Base-by-base conservation (phyloP, 2,329 filamentous ascomycete genomes). In the Hypoxylon sp. region DNA sequence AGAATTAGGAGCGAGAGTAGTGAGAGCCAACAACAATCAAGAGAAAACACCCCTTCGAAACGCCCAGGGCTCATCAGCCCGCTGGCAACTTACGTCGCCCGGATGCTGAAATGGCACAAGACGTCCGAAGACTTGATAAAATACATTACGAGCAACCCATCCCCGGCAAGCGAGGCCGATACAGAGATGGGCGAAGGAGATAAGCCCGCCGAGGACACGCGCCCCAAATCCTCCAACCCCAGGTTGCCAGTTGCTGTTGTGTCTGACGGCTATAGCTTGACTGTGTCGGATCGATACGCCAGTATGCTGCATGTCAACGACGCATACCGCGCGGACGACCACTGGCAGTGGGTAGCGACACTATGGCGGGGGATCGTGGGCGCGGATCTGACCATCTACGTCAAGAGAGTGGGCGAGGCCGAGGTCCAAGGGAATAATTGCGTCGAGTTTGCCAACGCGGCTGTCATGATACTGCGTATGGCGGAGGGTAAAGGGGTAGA, bases 301-400 rank as follows among this genome's bases (percentile, higher is more conserved):
- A 89, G 87, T 60, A 83, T 85, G 13, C 89, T 94, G 46, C 91
- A 92, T 1, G 93, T 97, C 71, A 82, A 85, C 17, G 94, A 97
- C 76, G 84, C 86, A 5, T 97, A 97, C 78, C 87, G 89, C 14
- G 90, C 92, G 0, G 86, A 92, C n/a, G 94, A 97, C 74, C 95
- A 98, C 81, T 98, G 95, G 94, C 92, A 97, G 79, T 98, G 95
- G 95, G 93, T 96, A 84, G 95, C 95, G 36, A 95, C 92, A 46
- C 86, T 98, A 21, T 98, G 95, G 95, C 90, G 94, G 9, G 93
- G 93, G 9, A 91, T 93, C 59, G 86, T 94, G 0, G 93, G 92
- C 0, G 89, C 95, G 0, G 95, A 98, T 78, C 81, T 95, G 49
- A 91, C 91, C 0, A 84, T 96, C 28, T 93, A 91, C 75, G 86